Conservation (phyloP, 1,284 basidiomycete species). For the Coniophora puteana region DNA sequence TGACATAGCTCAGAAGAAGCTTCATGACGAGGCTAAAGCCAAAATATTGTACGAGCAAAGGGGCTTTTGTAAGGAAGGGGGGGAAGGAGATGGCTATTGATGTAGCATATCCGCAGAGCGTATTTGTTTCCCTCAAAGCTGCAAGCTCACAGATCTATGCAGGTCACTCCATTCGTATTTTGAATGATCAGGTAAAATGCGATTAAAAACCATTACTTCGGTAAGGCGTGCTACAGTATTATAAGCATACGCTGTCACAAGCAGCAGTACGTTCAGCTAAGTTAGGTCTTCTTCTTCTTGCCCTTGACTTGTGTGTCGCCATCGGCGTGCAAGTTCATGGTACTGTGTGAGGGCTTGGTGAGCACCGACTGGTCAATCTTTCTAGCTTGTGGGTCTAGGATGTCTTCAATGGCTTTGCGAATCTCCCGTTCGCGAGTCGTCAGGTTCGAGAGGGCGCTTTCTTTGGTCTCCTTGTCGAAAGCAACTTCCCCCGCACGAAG, state of each 20-base stretch:
- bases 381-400: slow-evolving; percentile 48
- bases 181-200: slow-evolving; percentile 12
- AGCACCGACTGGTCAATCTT: slow-evolving; percentile 26
- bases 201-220: slow-evolving; percentile 5
- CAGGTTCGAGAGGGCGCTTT: slow-evolving; percentile 55
- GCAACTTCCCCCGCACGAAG: slow-evolving; percentile 67
- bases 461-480: slow-evolving; percentile 68
- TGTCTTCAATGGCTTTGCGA: slow-evolving; percentile 67
- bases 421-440: slow-evolving; percentile 71
- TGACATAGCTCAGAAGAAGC: slow-evolving; percentile 67
- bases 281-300: slow-evolving; percentile 56
- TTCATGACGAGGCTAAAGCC: slow-evolving; percentile 68
- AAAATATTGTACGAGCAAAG: slow-evolving; percentile 73
- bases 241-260: slow-evolving; percentile 18
- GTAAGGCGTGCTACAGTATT: neutral
- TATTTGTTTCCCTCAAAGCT: slow-evolving; percentile 7
- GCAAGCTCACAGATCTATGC: no score
- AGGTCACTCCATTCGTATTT: no score
- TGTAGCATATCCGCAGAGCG: slow-evolving; percentile 7
- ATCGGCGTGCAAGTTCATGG: slow-evolving; percentile 37
- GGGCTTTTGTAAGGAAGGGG: slow-evolving; percentile 86
- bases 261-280: slow-evolving; percentile 25
- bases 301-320: slow-evolving; percentile 50
- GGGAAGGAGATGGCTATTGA: slow-evolving; percentile 88
- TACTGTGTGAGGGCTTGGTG: slow-evolving; percentile 42